Evolutionary conservation across 2,329 filamentous ascomycete species (phyloP).

Genomic region (Clonostachys chloroleuca): DNA sequence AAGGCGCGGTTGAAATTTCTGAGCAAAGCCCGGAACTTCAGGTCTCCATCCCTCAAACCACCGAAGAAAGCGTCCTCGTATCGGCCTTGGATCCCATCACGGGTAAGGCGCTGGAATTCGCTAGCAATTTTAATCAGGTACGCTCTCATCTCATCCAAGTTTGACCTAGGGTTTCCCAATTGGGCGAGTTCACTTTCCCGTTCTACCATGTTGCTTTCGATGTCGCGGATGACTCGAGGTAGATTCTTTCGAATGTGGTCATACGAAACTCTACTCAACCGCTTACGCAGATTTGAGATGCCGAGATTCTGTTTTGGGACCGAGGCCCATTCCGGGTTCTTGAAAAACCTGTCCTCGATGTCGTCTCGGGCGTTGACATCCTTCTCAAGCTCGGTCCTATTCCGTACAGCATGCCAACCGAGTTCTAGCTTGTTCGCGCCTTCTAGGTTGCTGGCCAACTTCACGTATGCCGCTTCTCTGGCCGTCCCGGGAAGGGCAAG

Average conservation of each 20-base stretch:
- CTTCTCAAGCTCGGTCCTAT: constrained; percentile 7
- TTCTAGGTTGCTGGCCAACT: constrained; percentile 10
- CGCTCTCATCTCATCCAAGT: constrained; percentile 12
- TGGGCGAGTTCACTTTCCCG: constrained; percentile 1
- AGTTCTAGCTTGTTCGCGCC: constrained; percentile 5
- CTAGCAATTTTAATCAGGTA: constrained; percentile 28
- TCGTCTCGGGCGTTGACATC: constrained; percentile 11
- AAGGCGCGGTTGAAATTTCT: constrained; percentile 21
- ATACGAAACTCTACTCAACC: constrained; percentile 4
- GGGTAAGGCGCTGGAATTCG: constrained; percentile 22
- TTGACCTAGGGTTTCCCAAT: constrained; percentile 11
- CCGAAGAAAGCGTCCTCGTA: constrained; percentile 31
- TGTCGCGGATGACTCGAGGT: constrained; percentile 3
- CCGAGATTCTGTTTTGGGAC: constrained; percentile 6
- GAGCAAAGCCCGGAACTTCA: constrained; percentile 21
- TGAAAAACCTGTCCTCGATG: constrained; percentile 19
- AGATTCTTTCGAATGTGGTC: constrained; percentile 3
- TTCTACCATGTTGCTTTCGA: constrained; percentile 5
- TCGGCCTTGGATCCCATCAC: constrained; percentile 17
- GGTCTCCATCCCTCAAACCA: constrained; percentile 2
- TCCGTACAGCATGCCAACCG: constrained; percentile 1
- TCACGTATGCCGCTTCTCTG: constrained; percentile 7
- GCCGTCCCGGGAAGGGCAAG: constrained; percentile 15
- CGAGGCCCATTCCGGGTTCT: constrained; percentile 10
- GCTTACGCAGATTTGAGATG: constrained; percentile 2